Base-by-base conservation (phyloP, 352 stramenopile genomes). In the Peronospora farinosa region DNA sequence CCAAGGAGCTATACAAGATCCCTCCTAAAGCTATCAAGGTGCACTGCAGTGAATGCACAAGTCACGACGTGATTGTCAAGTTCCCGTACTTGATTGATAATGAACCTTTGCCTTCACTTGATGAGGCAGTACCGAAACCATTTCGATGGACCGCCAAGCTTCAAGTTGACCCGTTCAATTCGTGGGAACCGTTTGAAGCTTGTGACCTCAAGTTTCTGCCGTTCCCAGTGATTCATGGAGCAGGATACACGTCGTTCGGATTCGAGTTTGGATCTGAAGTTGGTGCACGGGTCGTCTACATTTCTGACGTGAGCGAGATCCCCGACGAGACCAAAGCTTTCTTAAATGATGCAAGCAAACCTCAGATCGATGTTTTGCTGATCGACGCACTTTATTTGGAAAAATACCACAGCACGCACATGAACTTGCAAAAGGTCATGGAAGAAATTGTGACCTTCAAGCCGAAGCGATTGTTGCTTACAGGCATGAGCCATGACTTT, bases 401-500 rank as follows among this genome's bases (percentile, higher is more conserved):
- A n/a, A 82, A 77, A 40, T 83, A 63, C 35, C 84, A 95, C 54
- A 77, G 66, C 40, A 95, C 83, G 38, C 84, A 95, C 66, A 90
- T 95, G 77, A 93, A 86, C 43, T 53, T 93, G 41, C 27, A 70
- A 31, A 74, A 88, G 40, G 82, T 86, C 17, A 46, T 92, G 8
- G 54, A 67, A 15, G 72, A 88, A 42, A 78, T 92, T 47, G 62
- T 57, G 13, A 63, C 55, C 16, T 75, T 92, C 32, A 74, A 73
- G 9, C 83, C 85, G 7, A 78, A 75, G 56, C 75, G 63, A 33
- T 90, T 78, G 46, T 60, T 88, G 44, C 74, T 95, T 32, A 90
- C 83, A 11, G 85, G 85, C 28, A 93, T 95, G 78, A 85, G 78
- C 47, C 85, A 95, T 47, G 67, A 86, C 13, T 88, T 93, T 41